These are phyloP conservation scores for Emergomyces pasteurianus DNA, from an alignment of 2,329 filamentous ascomycete genomes.

Conservation along the genomic window DNA sequence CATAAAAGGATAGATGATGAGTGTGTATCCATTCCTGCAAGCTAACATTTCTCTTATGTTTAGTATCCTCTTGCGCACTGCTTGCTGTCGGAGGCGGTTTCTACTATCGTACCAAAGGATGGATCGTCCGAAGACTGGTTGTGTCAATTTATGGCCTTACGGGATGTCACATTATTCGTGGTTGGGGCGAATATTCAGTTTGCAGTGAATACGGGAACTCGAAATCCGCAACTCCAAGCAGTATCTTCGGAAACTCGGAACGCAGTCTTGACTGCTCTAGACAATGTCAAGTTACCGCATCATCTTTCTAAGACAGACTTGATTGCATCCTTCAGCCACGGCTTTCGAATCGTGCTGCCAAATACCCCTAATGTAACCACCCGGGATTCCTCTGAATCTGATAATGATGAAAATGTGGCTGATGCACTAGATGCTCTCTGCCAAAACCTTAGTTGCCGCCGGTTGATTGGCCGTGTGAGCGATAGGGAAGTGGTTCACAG, in stretches of 20 bases:
- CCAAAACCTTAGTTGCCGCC: conserved; percentile 22
- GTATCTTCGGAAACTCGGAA: conserved; percentile 26
- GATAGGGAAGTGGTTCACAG: conserved; percentile 28
- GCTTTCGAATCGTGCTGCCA: conserved; percentile 28
- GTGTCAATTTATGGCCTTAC: conserved; percentile 27
- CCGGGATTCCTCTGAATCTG: conserved; percentile 14
- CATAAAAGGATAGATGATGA: not conserved
- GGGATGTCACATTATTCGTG: conserved; percentile 30
- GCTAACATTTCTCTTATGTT: not conserved
- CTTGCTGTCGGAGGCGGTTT: conserved; percentile 24
- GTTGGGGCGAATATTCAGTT: conserved; percentile 31
- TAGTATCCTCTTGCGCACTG: conserved; percentile 30
- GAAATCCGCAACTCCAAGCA: conserved; percentile 23
- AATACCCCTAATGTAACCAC: conserved; percentile 24
- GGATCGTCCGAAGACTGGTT: conserved; percentile 26
- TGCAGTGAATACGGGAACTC: conserved; percentile 23
- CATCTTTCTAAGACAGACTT: conserved; percentile 26
- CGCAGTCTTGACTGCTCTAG: conserved; percentile 26
- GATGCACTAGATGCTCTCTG: conserved; percentile 29
- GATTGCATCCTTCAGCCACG: conserved; percentile 24
- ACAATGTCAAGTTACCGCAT: conserved; percentile 24
- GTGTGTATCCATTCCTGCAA: not conserved
- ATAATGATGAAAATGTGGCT: conserved; percentile 23
- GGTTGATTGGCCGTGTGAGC: conserved; percentile 29
- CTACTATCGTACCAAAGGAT: conserved; percentile 21